These are phyloP conservation scores for Sesbania bispinosa DNA, from an alignment of 306 rosid species.

Conservation along the genomic window DNA sequence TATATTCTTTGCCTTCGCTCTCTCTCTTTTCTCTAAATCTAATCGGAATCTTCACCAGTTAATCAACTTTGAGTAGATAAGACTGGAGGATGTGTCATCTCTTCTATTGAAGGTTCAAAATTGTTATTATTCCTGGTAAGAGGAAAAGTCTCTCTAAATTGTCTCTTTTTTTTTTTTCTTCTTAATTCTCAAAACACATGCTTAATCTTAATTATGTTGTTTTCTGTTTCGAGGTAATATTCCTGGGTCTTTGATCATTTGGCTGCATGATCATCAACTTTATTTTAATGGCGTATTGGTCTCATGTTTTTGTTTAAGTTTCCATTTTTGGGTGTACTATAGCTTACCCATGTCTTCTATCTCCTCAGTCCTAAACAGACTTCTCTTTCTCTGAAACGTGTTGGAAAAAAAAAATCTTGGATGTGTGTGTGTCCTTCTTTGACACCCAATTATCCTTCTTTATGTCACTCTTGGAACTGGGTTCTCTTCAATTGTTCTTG, in stretches of 20 bases:
- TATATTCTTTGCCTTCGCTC: background rate
- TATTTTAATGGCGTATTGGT: slow-evolving; percentile 16
- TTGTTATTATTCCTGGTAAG: slow-evolving; percentile 45
- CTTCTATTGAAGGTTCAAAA: slow-evolving; percentile 16
- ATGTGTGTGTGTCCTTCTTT: slow-evolving; percentile 18
- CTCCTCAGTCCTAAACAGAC: background rate
- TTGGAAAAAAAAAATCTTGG: background rate
- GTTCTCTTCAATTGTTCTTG: background rate
- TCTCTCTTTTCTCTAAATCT: slow-evolving; percentile 23
- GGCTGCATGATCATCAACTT: slow-evolving; percentile 23
- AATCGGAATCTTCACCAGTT: slow-evolving; percentile 47
- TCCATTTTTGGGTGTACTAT: slow-evolving; percentile 5
- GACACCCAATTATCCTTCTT: background rate
- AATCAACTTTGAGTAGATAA: slow-evolving; percentile 49
- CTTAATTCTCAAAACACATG: slow-evolving; percentile 13
- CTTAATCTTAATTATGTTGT: slow-evolving; percentile 19
- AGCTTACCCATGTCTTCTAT: slow-evolving; percentile 15
- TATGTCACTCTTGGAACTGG: slow-evolving; percentile 8
- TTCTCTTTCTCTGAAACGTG: background rate
- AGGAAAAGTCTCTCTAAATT: background rate
- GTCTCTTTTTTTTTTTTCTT: background rate
- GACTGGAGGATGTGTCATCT: slow-evolving; percentile 49
- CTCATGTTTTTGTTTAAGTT: slow-evolving; percentile 28
- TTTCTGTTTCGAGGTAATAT: slow-evolving; percentile 13
- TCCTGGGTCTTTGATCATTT: slow-evolving; percentile 31